Evolutionary conservation across 371 early-diverging fungal genomes (phyloP), one percentile per base, ranked within the genome.

Genomic region (Mucor plumbeus): DNA sequence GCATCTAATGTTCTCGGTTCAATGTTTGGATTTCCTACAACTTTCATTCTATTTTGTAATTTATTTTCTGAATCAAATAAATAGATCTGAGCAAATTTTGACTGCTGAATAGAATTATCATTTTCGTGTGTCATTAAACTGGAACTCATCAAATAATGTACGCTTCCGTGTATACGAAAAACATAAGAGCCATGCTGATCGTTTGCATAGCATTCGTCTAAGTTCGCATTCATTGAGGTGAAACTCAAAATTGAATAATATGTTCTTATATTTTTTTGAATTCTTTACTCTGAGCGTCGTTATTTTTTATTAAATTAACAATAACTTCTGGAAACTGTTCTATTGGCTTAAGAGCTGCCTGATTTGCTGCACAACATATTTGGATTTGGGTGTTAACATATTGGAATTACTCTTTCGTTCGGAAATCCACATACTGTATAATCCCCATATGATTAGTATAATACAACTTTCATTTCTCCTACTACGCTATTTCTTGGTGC

Each of bases 21-120:
- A 8, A 43, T 17, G 14, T 40, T 43, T 1, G 59, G 41, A 19
- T 59, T 36, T 3, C 58, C 40, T 39, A 17, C 58, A 17, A 59
- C 43, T 7, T 21, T 10, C 21, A 26, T 21, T 40, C 59, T 40
- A 43, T 40, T 59, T 21, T 31, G 13, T 14, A 59, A 31, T 11
- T 53, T 33, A 40, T 43, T 36, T 35, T 41, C 21, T 47, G 65
- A 38, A 58, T 57, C 58, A 58, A 21, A 58, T 10, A 58, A 35
- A 64, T 64, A 43, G 3, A 64, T 39, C 35, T 64, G 57, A 35
- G 65, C 57, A 47, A 55, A 64, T 26, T 9, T 35, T 5, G 59
- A 47, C 5, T 8, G 7, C 11, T 21, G 35, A 39, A 7, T 21
- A 40, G 5, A n/a, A n/a, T n/a, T 44, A 5, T 34, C 9, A 31